Base-by-base conservation (phyloP, 23 red algal genomes). In the Gracilaria gracilis region DNA sequence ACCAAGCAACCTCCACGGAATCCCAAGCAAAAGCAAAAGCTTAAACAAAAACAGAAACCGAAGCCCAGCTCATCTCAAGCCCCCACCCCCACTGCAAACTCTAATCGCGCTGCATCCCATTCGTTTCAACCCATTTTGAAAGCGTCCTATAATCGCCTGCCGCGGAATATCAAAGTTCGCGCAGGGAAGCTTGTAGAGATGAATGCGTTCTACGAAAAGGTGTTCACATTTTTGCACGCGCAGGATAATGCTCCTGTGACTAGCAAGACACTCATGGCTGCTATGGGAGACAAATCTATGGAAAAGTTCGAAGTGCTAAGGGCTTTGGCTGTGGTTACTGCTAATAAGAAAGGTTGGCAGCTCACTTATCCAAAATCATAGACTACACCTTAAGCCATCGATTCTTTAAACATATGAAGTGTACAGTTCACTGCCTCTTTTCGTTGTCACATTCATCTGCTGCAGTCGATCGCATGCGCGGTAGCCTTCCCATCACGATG, bases 201-300 rank as follows among this genome's bases (percentile, higher is more conserved):
- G 7, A 90, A 90, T 37, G 54, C 71, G 19, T 90, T 90, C 61
- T 90, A 90, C 39, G 54, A 90, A 70, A 77, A 90, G 57, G 87
- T 90, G 39, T 90, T 71, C 21, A 65, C 48, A 37, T 71, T 90
- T 33, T 54, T 90, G 33, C 20, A 77, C 21, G 20, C 72, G 7
- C 50, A 49, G 36, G 54, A 90, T 49, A 67, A 79, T 34, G 34
- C 36, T 6, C 57, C 57, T 33, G 54, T 80, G 24, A 25, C 57
- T 15, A 64, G 77, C 35, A 69, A 79, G 47, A 70, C 38, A 57
- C 87, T 90, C 9, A 80, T 81, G 75, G 31, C 28, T 24, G 71
- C 67, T 14, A 49, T 90, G 57, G 87, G 62, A 4, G 73, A 90
- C 28, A 54, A 64, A 31, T 24, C 38, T 57, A 70, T 49, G 29